These are phyloP conservation scores for Plasmodium adleri DNA, from an alignment of 169 alveolate species.

Conservation along the genomic window DNA sequence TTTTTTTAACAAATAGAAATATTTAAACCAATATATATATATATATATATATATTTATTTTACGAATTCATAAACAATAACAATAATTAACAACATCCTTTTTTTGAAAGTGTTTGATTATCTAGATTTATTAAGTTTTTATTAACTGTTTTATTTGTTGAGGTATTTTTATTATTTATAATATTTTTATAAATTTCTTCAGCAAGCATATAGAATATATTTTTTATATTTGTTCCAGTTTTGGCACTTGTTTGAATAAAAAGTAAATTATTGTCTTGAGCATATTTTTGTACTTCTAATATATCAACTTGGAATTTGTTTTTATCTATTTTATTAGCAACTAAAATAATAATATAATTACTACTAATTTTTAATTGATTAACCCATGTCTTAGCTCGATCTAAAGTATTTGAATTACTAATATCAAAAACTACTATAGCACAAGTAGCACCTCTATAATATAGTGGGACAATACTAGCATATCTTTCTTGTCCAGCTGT, in stretches of 20 bases:
- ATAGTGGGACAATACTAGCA: slow-evolving; percentile 89
- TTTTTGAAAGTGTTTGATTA: slow-evolving; percentile 53
- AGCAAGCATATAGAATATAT: slow-evolving; percentile 84
- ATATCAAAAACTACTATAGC: slow-evolving; percentile 92
- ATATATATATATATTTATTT: slow-evolving; percentile 5
- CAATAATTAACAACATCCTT: slow-evolving; percentile 55
- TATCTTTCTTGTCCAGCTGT: slow-evolving; percentile 94
- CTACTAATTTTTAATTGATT: slow-evolving; percentile 82
- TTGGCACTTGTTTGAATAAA: slow-evolving; percentile 88
- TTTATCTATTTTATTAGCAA: slow-evolving; percentile 85
- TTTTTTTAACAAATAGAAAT: slow-evolving; percentile 11
- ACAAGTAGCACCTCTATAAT: slow-evolving; percentile 93
- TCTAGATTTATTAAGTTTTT: slow-evolving; percentile 56
- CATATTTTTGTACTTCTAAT: slow-evolving; percentile 83
- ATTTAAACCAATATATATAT: slow-evolving; percentile 24
- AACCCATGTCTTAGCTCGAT: slow-evolving; percentile 89
- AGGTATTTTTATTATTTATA: slow-evolving; percentile 31
- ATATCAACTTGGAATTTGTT: slow-evolving; percentile 81
- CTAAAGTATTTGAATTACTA: slow-evolving; percentile 86
- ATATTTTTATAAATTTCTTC: slow-evolving; percentile 73
- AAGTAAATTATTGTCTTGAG: slow-evolving; percentile 80
- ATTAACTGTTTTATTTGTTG: slow-evolving; percentile 38
- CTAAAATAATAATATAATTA: slow-evolving; percentile 82
- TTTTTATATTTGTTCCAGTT: slow-evolving; percentile 83
- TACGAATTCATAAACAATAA: slow-evolving; percentile 14